Conservation (phyloP, 139 green algal genomes). For the Gonium pectorale region DNA sequence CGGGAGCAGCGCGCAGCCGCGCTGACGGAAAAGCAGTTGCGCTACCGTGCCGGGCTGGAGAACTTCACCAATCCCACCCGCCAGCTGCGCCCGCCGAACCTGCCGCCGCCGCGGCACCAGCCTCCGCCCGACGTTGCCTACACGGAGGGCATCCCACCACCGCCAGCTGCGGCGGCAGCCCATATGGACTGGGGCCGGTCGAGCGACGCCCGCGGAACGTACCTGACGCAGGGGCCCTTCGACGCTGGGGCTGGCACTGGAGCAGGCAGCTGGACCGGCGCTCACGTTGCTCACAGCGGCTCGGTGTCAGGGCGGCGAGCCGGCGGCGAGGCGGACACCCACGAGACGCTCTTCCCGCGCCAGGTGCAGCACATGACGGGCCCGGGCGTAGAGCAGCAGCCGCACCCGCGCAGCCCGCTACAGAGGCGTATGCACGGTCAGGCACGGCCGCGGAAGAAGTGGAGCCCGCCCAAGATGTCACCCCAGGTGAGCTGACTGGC, state of each 20-base stretch:
- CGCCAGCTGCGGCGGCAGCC: no score
- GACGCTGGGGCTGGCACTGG: neutral
- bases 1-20: neutral
- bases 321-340: neutral
- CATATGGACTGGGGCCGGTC: no score
- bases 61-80: neutral
- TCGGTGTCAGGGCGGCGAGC: no score
- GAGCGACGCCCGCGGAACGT: no score
- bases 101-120: conserved; percentile 12
- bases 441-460: neutral
- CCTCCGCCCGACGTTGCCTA: neutral
- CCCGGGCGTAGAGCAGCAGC: neutral
- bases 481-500: neutral
- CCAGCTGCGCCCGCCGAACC: conserved; percentile 9
- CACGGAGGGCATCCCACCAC: neutral
- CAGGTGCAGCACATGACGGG: neutral
- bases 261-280: no score
- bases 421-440: conserved; percentile 29
- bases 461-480: neutral
- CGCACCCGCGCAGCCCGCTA: conserved; percentile 31
- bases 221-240: no score
- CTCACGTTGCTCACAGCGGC: no score
- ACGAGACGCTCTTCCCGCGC: neutral
- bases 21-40: neutral
- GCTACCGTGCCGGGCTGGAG: neutral